Evolutionary conservation across 306 rosid genomes (phyloP), one percentile per base, ranked within the genome.

Genomic region (Spatholobus suberectus): DNA sequence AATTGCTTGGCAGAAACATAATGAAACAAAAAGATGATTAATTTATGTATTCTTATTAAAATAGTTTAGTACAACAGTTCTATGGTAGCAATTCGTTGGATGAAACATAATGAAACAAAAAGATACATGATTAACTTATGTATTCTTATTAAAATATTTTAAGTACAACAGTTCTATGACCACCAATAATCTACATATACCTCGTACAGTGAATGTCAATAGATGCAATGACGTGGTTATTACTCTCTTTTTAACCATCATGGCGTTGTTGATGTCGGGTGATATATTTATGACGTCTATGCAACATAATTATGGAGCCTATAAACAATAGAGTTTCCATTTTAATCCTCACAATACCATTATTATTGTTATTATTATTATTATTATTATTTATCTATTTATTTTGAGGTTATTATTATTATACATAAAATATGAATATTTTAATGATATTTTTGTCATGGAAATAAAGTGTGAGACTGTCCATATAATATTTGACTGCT

Each of bases 221-320:
- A 10, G 38, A 70, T 44, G 27, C 24, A 55, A 13, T 87, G 55
- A 35, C 81, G 80, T 76, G 70, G 81, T 80, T 73, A 83, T 79
- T 46, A 61, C 78, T 83, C 59, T 75, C 89, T 82, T 70, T 63
- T 57, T 44, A 79, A 24, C 52, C 69, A 83, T 76, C 69, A 76
- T 79, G 14, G 27, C 46, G 10, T 68, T 40, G 69, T 73, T 24
- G 77, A 73, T 63, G 40, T 11, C 17, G 29, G 40, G 29, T 55
- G 78, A 73, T 79, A n/a, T 20, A 73, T 78, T 72, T 66, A 78
- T 84, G 71, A 84, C 35, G 65, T 41, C 43, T 78, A 78, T 52
- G 80, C 63, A 73, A 73, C 78, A 10, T 84, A 73, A 73, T 73
- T 73, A 81, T 73, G 35, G 69, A 35, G 44, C 57, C 68, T 73